Base-by-base conservation (phyloP, 805 yeast species). In the Ascoidea rubescens region DNA sequence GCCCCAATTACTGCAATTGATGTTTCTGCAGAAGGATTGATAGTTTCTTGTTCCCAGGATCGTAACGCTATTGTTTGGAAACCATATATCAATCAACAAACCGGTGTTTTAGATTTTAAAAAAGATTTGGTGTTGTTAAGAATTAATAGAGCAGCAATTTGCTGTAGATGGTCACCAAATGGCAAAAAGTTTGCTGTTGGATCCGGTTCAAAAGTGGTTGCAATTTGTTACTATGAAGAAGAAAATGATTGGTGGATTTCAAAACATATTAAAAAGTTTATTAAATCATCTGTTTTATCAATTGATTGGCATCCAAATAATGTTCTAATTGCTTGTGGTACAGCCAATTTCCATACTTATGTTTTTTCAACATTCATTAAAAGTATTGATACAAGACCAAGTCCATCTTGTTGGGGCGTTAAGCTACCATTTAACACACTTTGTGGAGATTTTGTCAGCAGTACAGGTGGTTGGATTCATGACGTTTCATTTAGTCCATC, bases 161-260 rank as follows among this genome's bases (percentile, higher is more conserved):
- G 79, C 59, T 96, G 89, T 50, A 78, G 80, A 59, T 93, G 99
- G 99, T 85, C 96, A 7, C 97, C 98, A 21, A 79, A 78, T 59
- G 98, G 96, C n/a, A 71, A 71, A 63, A 93, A 93, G 71, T 93
- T 93, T 68, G 99, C 99, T 1, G 98, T 91, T 49, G 99, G 97
- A 0, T 86, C 96, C 2, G 88, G 96, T 48, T 97, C 96, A 48
- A 74, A 98, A 55, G 84, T 86, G 56, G 83, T 93, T 67, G 96
- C 98, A 7, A 86, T 93, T 50, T 93, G 99, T 71, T 93, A 90
- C 70, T 93, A 85, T 65, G 99, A 93, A 69, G 85, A 75, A 56
- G 96, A 89, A 61, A 93, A 91, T 66, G 96, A 93, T 66, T 93
- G 99, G 99, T 93, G 99, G 99, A 90, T 93, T 50, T 87, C 98